Conservation (phyloP, 1,284 basidiomycete species). For the Ganoderma leucocontextum region DNA sequence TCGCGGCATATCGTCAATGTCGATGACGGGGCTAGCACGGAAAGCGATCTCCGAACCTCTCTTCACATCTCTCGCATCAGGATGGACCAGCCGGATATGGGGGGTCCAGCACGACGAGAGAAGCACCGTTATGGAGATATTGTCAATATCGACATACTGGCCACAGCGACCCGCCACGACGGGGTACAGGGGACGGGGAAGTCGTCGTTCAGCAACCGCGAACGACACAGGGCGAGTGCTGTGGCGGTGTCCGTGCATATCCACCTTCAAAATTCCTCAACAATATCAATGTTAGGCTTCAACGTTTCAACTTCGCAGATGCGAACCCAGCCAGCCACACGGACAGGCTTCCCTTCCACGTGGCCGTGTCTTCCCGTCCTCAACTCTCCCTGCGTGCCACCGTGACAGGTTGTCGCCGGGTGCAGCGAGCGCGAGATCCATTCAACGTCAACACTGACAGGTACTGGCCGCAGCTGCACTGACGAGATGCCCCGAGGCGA, state of each 20-base stretch:
- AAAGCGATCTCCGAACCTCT: neutral
- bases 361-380: conserved; percentile 2
- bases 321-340: neutral
- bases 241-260: conserved; percentile 22
- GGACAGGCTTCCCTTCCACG: neutral
- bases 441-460: neutral
- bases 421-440: neutral
- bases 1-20: conserved; percentile 1
- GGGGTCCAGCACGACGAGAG: neutral
- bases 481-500: neutral
- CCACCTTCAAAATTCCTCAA: conserved; percentile 8
- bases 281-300: neutral
- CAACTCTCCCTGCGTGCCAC: neutral
- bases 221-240: neutral
- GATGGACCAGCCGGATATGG: neutral
- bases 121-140: neutral
- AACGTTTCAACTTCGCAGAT: neutral
- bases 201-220: neutral
- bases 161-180: neutral
- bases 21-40: neutral
- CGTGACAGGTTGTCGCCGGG: conserved; percentile 1
- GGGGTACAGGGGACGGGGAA: neutral
- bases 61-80: conserved; percentile 1
- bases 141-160: neutral
- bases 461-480: neutral